Evolutionary conservation across 179 eudicot species (phyloP).

Genomic region (Pouteria campechiana): DNA sequence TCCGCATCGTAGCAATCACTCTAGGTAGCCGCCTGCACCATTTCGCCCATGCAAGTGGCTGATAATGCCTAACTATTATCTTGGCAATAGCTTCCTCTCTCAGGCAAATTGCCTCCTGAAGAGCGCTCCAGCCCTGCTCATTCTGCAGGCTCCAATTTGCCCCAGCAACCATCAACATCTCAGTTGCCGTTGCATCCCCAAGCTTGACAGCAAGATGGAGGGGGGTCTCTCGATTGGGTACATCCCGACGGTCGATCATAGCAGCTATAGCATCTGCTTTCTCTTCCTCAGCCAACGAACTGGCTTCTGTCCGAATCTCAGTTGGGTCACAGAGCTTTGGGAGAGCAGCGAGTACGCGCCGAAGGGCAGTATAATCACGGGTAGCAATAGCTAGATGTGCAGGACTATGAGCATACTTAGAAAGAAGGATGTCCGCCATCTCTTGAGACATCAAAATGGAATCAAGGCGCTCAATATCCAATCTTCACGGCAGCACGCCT

Average conservation of each 20-base stretch:
- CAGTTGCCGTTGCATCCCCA: constrained; percentile 57
- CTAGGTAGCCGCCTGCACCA: constrained; percentile 97
- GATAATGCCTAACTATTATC: constrained; percentile 72
- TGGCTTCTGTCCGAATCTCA: constrained; percentile 52
- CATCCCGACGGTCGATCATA: constrained; percentile 66
- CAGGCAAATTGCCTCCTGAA: constrained; percentile 88
- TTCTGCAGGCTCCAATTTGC: constrained; percentile 98
- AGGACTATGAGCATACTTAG: constrained; percentile 67
- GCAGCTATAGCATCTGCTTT: constrained; percentile 77
- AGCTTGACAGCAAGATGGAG: constrained; percentile 85
- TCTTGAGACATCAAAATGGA: constrained; percentile 12
- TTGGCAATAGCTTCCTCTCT: constrained; percentile 63
- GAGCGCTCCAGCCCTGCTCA: constrained; percentile 89
- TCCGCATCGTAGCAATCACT: constrained; percentile 53
- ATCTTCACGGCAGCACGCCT: no score
- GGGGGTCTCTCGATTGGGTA: constrained; percentile 82
- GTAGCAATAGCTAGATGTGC: constrained; percentile 55
- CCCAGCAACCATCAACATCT: constrained; percentile 79
- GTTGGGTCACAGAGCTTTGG: constrained; percentile 62
- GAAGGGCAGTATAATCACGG: constrained; percentile 52
- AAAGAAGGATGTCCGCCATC: constrained; percentile 38
- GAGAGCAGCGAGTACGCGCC: constrained; percentile 42
- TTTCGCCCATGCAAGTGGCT: constrained; percentile 94
- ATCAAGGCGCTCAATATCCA: no score
- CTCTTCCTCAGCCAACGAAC: constrained; percentile 64